These are phyloP conservation scores for Cordyceps javanica DNA, from an alignment of 2,329 filamentous ascomycete species.

Conservation along the genomic window DNA sequence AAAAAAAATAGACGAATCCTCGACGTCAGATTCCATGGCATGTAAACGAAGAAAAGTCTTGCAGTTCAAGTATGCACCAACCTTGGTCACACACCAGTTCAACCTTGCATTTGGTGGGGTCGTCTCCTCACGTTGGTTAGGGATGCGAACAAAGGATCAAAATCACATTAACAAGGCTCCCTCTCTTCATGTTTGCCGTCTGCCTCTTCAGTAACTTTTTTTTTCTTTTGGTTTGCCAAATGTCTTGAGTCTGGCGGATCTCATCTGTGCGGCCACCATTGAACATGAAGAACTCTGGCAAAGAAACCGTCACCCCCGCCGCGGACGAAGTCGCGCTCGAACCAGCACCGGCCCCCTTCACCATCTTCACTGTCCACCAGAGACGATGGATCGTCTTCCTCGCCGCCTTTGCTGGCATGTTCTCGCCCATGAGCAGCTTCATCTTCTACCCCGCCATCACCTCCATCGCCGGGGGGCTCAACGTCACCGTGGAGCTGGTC, in stretches of 20 bases:
- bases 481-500: conserved; percentile 21
- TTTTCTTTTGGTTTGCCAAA: too few relatives aligned
- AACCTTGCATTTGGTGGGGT: too few relatives aligned
- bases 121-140: too few relatives aligned
- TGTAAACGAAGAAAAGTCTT: too few relatives aligned
- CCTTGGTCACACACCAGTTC: too few relatives aligned
- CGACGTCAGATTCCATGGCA: not conserved
- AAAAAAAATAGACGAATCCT: not conserved
- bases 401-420: conserved; percentile 16
- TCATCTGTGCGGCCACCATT: not conserved
- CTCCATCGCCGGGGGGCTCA: conserved; percentile 18
- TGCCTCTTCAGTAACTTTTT: too few relatives aligned
- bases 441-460: conserved; percentile 24
- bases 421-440: conserved; percentile 20
- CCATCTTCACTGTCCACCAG: conserved; percentile 3
- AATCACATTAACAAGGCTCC: too few relatives aligned
- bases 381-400: conserved; percentile 22
- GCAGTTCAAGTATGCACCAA: too few relatives aligned
- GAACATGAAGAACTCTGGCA: not conserved
- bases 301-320: not conserved
- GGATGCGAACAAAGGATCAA: too few relatives aligned
- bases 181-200: too few relatives aligned
- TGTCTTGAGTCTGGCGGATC: too few relatives aligned
- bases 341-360: not conserved
- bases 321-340: not conserved